Base-by-base conservation (phyloP, 1,284 basidiomycete genomes). In the Heterobasidion occidentale region DNA sequence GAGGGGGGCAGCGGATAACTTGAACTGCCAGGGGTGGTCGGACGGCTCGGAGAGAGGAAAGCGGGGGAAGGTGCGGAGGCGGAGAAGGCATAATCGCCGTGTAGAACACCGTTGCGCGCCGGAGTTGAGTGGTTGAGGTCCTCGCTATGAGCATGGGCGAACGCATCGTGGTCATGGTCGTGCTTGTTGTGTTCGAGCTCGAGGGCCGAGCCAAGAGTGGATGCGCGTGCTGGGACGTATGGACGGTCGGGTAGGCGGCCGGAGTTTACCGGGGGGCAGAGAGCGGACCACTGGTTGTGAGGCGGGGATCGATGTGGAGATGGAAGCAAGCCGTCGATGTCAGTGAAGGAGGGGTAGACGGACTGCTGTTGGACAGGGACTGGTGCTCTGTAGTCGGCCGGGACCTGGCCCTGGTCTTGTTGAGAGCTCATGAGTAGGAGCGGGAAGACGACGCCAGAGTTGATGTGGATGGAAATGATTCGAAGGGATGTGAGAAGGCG, bases 71-170 rank as follows among this genome's bases (percentile, higher is more conserved):
- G 63, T 44, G 61, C 54, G 45, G 59, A 56, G 46, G 61, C 54
- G 46, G 58, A 56, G 60, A 59, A 66, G 58, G 56, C 67, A 52
- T 62, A 59, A 36, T 65, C 57, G 47, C 58, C 54, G 52, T 45
- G 58, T 58, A 19, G n/a, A 12, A 20, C 33, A 19, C 27, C 17
- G 11, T 27, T 38, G n/a, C 34, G 53, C 34, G 52, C 17, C 45
- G 33, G 6, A 42, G 60, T 62, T 57, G 67, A 64, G 68, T 89
- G 87, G 66, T 80, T 86, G 55, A 88, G 72, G 71, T 89, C 86
- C 65, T 89, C 86, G 71, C 86, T 89, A 53, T 76, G 81, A 56
- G 83, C 72, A 65, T 84, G 76, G 49, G 68, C 63, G 34, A 58
- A 54, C 2, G 54, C 46, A 56, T 70, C 69, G 64, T 75, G 63